phyloP scores from a whole-genome alignment of 345 rosid species.

The Moricandia moricandioides region DNA sequence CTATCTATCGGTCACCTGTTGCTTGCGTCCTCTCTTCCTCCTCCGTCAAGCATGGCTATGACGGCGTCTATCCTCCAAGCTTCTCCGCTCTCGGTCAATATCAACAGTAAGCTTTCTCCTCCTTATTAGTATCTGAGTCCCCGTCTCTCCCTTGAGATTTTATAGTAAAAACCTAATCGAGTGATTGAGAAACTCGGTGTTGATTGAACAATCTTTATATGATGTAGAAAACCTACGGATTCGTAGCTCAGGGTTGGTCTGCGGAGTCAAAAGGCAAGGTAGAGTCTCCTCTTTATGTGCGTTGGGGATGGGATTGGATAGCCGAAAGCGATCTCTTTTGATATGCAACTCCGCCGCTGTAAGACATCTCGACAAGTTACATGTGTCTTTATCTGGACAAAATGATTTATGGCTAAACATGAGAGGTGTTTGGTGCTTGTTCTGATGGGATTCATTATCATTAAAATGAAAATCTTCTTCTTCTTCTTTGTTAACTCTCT shows the following conservation, averaged over 20 bases:
- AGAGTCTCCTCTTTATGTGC: constrained; percentile 10
- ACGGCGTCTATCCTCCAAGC: constrained; percentile 31
- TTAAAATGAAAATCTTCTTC: not conserved
- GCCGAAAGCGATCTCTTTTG: constrained; percentile 32
- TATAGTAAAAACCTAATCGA: not conserved
- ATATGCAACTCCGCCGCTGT: constrained; percentile 42
- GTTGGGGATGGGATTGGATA: constrained; percentile 24
- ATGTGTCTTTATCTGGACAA: too few species aligned
- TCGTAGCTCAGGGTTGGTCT: constrained; percentile 7
- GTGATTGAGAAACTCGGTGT: not conserved
- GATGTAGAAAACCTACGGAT: constrained; percentile 17
- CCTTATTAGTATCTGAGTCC: not conserved
- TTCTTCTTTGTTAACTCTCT: not conserved
- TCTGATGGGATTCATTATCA: not conserved
- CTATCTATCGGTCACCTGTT: not conserved
- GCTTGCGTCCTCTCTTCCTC: not conserved
- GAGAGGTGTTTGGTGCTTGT: not conserved
- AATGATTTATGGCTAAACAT: too few species aligned
- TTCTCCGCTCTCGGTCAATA: constrained; percentile 19
- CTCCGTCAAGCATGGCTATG: constrained; percentile 31
- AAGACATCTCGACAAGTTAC: constrained; percentile 16
- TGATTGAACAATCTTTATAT: not conserved
- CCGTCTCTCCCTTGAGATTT: not conserved
- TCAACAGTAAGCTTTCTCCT: constrained; percentile 14
- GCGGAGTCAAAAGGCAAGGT: constrained; percentile 8